These are phyloP conservation scores for Carex myosuroides DNA, from an alignment of 176 grass and related monocot species.

Conservation along the genomic window DNA sequence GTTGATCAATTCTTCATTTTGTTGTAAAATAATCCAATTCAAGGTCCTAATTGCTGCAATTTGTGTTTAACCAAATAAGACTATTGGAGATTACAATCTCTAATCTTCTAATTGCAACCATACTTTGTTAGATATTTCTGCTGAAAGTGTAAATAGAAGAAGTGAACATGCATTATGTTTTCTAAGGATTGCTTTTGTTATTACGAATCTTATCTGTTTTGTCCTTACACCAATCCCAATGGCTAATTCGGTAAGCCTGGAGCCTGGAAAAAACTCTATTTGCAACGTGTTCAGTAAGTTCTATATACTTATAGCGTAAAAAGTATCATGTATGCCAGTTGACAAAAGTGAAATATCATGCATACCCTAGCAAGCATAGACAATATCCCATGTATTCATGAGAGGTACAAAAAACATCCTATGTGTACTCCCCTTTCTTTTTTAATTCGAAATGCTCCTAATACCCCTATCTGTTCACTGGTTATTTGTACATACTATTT, in stretches of 20 bases:
- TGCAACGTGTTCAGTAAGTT: too few relatives aligned
- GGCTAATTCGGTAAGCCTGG: too few relatives aligned
- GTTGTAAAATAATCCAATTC: not conserved
- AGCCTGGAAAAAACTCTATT: too few relatives aligned
- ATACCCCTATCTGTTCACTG: not conserved
- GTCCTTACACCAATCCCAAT: too few relatives aligned
- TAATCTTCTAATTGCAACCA: not conserved
- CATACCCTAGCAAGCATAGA: not conserved
- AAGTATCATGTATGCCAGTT: not conserved
- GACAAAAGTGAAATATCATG: not conserved
- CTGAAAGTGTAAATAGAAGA: not conserved
- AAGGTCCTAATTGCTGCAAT: not conserved
- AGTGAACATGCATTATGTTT: not conserved
- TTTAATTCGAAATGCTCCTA: not conserved
- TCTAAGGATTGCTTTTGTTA: not conserved
- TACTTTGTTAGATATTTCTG: not conserved
- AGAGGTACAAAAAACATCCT: not conserved
- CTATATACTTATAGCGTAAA: too few relatives aligned
- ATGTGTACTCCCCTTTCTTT: not conserved
- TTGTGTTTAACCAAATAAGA: not conserved
- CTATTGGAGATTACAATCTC: not conserved
- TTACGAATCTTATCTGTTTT: too few relatives aligned
- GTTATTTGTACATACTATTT: not conserved
- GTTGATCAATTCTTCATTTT: not conserved
- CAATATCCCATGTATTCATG: not conserved